Conservation (phyloP, 225 moss, liverwort and hornwort species). For the Sphagnum contortum region DNA sequence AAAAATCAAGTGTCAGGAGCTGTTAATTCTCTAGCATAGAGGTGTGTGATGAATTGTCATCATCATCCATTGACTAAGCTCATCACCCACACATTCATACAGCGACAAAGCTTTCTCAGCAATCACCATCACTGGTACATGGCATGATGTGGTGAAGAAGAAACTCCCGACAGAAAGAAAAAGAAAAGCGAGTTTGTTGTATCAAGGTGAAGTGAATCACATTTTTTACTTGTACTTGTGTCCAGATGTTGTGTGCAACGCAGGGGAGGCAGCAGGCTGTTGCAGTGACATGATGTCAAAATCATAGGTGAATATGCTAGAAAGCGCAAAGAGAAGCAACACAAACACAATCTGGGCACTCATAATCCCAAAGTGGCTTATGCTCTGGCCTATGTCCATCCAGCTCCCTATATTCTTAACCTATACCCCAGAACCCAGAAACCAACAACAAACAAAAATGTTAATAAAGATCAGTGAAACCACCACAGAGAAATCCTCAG, state of each 20-base stretch:
- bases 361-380: conserved; percentile 99
- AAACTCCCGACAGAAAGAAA: too few species aligned
- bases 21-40: too few species aligned
- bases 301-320: conserved; percentile 70
- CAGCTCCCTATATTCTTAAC: conserved; percentile 96
- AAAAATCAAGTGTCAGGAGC: too few species aligned
- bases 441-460: background rate
- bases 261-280: conserved; percentile 19
- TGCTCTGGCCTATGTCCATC: conserved; percentile 97
- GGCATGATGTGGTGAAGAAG: too few species aligned
- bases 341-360: conserved; percentile 98
- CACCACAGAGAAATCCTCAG: background rate
- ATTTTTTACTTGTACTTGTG: conserved; percentile 18
- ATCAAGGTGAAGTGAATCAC: too few species aligned
- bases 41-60: too few species aligned
- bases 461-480: background rate
- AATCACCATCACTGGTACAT: too few species aligned
- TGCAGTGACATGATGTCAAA: conserved; percentile 60
- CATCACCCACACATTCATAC: too few species aligned
- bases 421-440: conserved; percentile 21
- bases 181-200: too few species aligned
- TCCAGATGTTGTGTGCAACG: conserved; percentile 27
- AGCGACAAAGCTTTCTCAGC: too few species aligned
- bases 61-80: too few species aligned
- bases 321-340: conserved; percentile 89